A percentile compares a stretch with the other conserved stretches of the same genome.
Evolutionary conservation across 1,284 basidiomycete species (phyloP).

Genomic region (Laetiporus sulphureus): DNA sequence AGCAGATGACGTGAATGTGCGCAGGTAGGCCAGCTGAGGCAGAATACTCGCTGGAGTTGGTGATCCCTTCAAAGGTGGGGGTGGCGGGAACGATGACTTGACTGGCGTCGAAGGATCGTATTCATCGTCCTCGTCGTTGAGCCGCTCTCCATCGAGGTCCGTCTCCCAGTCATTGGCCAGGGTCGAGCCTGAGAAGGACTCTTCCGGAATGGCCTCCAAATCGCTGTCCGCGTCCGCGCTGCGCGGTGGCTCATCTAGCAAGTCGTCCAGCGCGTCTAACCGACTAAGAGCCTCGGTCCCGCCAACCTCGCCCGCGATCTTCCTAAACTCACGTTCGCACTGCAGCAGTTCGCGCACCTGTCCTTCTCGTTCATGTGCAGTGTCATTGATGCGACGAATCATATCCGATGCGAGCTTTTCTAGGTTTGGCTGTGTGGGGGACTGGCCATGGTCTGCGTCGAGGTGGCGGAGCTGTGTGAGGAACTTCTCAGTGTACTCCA

Average conservation of each 20-base stretch:
- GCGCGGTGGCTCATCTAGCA: constrained; percentile 31
- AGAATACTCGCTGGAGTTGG: constrained; percentile 45
- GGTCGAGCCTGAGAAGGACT: constrained; percentile 25
- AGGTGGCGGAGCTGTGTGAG: constrained; percentile 61
- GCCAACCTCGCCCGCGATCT: constrained; percentile 68
- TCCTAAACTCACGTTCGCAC: constrained; percentile 72
- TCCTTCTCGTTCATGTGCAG: constrained; percentile 64
- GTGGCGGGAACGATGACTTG: constrained; percentile 44
- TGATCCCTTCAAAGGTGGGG: constrained; percentile 38
- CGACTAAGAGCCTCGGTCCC: constrained; percentile 66
- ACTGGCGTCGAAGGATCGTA: constrained; percentile 33
- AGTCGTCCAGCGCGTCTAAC: constrained; percentile 56
- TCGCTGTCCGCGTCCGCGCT: constrained; percentile 7
- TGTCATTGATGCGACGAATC: constrained; percentile 69
- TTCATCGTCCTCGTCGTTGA: constrained; percentile 37
- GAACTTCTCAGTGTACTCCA: constrained; percentile 73
- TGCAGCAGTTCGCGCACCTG: constrained; percentile 71
- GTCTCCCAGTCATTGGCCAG: constrained; percentile 47
- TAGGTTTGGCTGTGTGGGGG: constrained; percentile 41
- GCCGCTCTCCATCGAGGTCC: constrained; percentile 40
- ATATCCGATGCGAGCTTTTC: constrained; percentile 70
- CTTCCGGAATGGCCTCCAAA: constrained; percentile 43
- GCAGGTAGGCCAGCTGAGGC: constrained; percentile 59
- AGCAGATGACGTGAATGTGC: constrained; percentile 64
- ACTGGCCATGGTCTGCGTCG: constrained; percentile 45